Evolutionary conservation across 257 asterid genomes (phyloP).

Genomic region (Penstemon barbatus): DNA sequence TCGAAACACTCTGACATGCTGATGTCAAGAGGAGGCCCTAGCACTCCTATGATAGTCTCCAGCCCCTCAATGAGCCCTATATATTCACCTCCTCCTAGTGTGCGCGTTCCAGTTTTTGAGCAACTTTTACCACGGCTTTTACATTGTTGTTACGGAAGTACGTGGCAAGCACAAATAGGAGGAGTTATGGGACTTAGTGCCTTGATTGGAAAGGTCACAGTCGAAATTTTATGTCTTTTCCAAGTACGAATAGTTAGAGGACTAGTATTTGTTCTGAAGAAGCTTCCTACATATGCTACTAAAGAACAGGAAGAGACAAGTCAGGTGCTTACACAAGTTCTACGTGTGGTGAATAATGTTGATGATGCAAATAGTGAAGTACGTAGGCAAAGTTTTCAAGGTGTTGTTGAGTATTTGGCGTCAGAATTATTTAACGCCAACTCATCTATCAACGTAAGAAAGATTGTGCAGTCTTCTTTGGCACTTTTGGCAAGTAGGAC

Average conservation of each 20-base stretch:
- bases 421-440: constrained; percentile 87
- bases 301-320: constrained; percentile 97
- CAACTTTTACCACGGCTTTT: constrained; percentile 93
- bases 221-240: constrained; percentile 75
- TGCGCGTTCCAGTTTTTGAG: constrained; percentile 92
- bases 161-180: constrained; percentile 99
- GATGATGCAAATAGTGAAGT: constrained; percentile 97
- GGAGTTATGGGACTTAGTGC: constrained; percentile 99
- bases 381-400: constrained; percentile 92
- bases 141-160: constrained; percentile 91
- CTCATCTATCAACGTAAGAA: constrained; percentile 85
- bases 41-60: constrained; percentile 95
- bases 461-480: constrained; percentile 93
- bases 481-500: constrained; percentile 98
- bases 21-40: constrained; percentile 87
- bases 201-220: constrained; percentile 93
- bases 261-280: constrained; percentile 87
- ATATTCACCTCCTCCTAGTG: constrained; percentile 96
- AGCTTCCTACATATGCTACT: constrained; percentile 88
- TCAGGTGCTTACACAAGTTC: constrained; percentile 95
- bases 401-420: constrained; percentile 93
- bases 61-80: constrained; percentile 99
- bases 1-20: constrained; percentile 74
- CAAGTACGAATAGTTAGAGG: constrained; percentile 94
- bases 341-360: constrained; percentile 94